These are phyloP conservation scores for Monosporascus sp. DNA, from an alignment of 2,329 filamentous ascomycete species.

Conservation along the genomic window DNA sequence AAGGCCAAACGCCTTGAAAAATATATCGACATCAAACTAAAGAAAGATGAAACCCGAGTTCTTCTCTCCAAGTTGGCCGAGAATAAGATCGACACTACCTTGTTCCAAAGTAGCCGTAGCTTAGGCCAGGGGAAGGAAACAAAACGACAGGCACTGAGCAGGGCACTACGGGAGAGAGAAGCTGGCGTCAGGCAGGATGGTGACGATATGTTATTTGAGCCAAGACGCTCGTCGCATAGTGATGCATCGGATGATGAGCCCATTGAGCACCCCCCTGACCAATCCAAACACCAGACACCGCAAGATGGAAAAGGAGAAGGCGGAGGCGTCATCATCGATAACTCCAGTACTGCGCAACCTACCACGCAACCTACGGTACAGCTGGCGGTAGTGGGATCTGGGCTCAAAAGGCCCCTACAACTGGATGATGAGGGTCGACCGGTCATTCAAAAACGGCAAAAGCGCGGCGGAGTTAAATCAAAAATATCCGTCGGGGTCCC, in stretches of 20 bases:
- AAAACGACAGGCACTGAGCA: conserved; percentile 63
- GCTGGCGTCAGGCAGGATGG: conserved; percentile 58
- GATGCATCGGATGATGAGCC: conserved; percentile 29
- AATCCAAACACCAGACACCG: conserved; percentile 11
- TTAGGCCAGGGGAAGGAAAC: conserved; percentile 69
- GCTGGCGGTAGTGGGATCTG: conserved; percentile 54
- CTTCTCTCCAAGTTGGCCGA: conserved; percentile 78
- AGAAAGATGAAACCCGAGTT: conserved; percentile 85
- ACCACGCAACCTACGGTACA: conserved; percentile 3
- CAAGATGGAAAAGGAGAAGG: conserved; percentile 1
- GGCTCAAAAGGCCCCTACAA: conserved; percentile 82
- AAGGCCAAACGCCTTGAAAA: conserved; percentile 65
- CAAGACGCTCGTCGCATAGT: conserved; percentile 30
- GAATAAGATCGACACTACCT: conserved; percentile 74
- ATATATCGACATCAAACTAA: conserved; percentile 82
- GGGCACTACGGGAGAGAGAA: conserved; percentile 59
- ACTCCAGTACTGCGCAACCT: not conserved
- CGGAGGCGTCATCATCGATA: not conserved
- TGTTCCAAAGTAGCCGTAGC: conserved; percentile 72
- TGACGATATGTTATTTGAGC: conserved; percentile 50
- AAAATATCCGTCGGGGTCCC: conserved; percentile 43
- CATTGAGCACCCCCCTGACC: conserved; percentile 20
- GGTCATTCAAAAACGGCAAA: conserved; percentile 77
- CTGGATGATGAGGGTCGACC: conserved; percentile 74
- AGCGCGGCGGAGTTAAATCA: conserved; percentile 56